Percentiles rank a stretch among this genome's conserved stretches.
Conservation (phyloP, 2,329 filamentous ascomycete genomes). For the Fusarium virguliforme region DNA sequence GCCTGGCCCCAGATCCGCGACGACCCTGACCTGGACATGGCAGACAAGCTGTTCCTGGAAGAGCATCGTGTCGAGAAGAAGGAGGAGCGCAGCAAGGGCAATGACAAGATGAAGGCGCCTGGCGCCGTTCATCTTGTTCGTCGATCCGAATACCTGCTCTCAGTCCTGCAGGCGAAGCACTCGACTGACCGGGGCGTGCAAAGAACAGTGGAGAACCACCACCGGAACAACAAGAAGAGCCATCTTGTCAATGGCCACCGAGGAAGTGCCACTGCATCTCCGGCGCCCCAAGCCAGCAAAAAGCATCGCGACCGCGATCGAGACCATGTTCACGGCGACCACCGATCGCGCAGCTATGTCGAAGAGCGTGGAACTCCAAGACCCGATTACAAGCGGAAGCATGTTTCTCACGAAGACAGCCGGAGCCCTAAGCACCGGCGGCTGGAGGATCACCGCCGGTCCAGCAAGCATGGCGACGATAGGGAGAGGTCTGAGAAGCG, state of each 20-base stretch:
- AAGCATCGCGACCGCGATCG: slow-evolving; percentile 67
- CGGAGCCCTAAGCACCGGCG: slow-evolving; percentile 63
- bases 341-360: slow-evolving; percentile 66
- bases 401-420: slow-evolving; percentile 65
- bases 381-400: slow-evolving; percentile 74
- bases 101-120: slow-evolving; percentile 88
- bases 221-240: slow-evolving; percentile 91
- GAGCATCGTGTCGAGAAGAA: slow-evolving; percentile 99
- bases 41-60: slow-evolving; percentile 94
- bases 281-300: slow-evolving; percentile 69
- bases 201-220: slow-evolving; percentile 90
- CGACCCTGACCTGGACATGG: slow-evolving; percentile 86
- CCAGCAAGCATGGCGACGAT: slow-evolving; percentile 58
- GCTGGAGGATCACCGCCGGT: slow-evolving; percentile 59
- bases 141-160: slow-evolving; percentile 93
- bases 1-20: slow-evolving; percentile 96
- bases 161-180: slow-evolving; percentile 91
- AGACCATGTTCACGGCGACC: slow-evolving; percentile 63
- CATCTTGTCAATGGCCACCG: slow-evolving; percentile 73
- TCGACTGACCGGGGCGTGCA: slow-evolving; percentile 82
- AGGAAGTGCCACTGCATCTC: slow-evolving; percentile 78
- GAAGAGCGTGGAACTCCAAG: slow-evolving; percentile 68
- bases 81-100: slow-evolving; percentile 86
- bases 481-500: slow-evolving; percentile 54
- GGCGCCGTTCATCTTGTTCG: slow-evolving; percentile 98